A percentile compares a stretch with the other conserved stretches of the same genome.
These are phyloP conservation scores for Scleromitrula shiraiana DNA, from an alignment of 2,329 filamentous ascomycete species.

Conservation along the genomic window DNA sequence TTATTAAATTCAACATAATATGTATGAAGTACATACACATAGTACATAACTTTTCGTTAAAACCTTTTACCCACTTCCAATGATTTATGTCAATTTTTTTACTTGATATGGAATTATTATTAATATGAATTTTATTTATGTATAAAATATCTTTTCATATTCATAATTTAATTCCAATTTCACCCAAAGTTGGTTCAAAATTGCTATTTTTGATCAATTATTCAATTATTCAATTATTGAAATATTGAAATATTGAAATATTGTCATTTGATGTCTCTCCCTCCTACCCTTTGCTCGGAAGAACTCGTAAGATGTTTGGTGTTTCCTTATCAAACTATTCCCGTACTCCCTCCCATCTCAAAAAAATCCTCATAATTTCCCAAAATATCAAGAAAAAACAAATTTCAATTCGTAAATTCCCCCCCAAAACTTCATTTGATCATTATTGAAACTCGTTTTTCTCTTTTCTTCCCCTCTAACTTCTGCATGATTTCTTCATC, in stretches of 20 bases:
- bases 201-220: constrained; percentile 1
- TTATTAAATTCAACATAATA: not conserved
- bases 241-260: not conserved
- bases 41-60: not conserved
- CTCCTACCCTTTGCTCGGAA: too few relatives aligned
- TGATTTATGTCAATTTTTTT: too few relatives aligned
- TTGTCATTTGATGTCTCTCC: not conserved
- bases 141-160: not conserved
- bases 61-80: not conserved
- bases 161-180: not conserved
- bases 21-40: too few relatives aligned
- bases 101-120: too few relatives aligned
- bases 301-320: too few relatives aligned
- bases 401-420: not conserved
- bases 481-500: not conserved
- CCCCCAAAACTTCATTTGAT: not conserved
- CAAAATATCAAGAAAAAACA: not conserved
- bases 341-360: not conserved
- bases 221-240: too few relatives aligned
- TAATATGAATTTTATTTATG: too few relatives aligned
- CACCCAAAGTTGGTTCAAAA: not conserved
- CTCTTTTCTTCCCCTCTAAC: not conserved
- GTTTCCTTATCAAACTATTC: not conserved
- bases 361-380: not conserved
- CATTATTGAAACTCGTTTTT: not conserved